Evolutionary conservation across 2,329 filamentous ascomycete genomes (phyloP), one percentile per base, ranked within the genome.

Genomic region (Talaromyces sp.): DNA sequence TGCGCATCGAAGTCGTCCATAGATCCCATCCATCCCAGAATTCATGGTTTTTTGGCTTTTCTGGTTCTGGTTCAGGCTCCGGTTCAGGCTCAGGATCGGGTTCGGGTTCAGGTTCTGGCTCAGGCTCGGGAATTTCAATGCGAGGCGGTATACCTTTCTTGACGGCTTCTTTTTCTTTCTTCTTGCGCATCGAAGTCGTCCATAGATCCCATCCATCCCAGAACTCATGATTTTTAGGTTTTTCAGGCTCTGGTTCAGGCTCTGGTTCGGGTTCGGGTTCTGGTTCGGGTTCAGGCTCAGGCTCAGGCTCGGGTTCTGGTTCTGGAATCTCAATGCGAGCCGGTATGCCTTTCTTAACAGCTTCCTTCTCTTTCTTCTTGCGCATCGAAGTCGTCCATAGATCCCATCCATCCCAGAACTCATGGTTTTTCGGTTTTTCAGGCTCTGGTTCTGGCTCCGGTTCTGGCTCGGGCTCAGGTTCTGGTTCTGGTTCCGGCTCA

Each of bases 401-500:
- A 11, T 59, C n/a, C 62, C 62, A 63, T 1, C 52, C 59, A 30
- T 57, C 55, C 58, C 58, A 61, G 15, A 63, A 61, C n/a, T 55
- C 47, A 51, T 63, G 55, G 15, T 63, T 61, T 17, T 56, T 57
- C 6, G 53, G 54, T 17, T 44, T 54, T 33, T 65, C 58, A 4
- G 62, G 61, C 9, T 62, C 42, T 4, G 55, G 54, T 28, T 65
- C 58, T 6, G 62, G 61, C 10, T 62, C 42, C 2, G 55, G 55
- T n/a, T 39, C 54, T 1, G 33, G 44, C 11, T 58, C 62, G 7
- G 71, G 68, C 60, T 69, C 71, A 58, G 69, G 63, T 63, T 63
- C 78, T 62, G 60, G 57, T 25, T 54, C 49, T 3, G 36, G 44
- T 44, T 74, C 72, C 62, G 81, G 82, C 62, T 84, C 84, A 58